Evolutionary conservation across 768 basidiomycete genomes (phyloP).

Genomic region (Calocybe cyanea): DNA sequence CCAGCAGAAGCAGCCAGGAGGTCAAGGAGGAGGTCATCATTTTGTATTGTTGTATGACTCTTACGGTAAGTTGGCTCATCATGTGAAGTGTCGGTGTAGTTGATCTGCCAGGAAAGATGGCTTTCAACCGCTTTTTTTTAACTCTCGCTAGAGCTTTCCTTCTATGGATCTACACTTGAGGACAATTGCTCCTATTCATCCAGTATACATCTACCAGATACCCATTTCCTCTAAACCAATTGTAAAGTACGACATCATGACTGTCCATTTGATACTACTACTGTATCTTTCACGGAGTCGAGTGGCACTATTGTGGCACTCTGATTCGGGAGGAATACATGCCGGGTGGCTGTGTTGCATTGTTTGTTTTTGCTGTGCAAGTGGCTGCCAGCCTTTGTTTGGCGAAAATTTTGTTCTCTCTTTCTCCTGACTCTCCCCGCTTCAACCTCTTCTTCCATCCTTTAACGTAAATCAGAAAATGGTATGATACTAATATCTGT

Average conservation of each 20-base stretch:
- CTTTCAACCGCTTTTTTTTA: too few species aligned
- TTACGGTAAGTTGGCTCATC: conserved; percentile 10
- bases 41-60: conserved; percentile 41
- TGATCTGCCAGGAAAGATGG: too few species aligned
- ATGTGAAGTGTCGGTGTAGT: not conserved
- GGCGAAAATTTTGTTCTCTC: conserved; percentile 19
- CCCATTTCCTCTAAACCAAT: conserved; percentile 12
- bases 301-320: conserved; percentile 22
- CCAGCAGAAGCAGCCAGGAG: conserved; percentile 44
- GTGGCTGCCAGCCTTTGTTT: conserved; percentile 13
- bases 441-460: conserved; percentile 13
- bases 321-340: too few species aligned
- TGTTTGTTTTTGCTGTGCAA: conserved; percentile 24
- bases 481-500: conserved; percentile 13
- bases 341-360: too few species aligned
- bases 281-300: not conserved
- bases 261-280: conserved; percentile 1
- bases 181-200: conserved; percentile 16
- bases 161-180: conserved; percentile 14
- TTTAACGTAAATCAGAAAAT: conserved; percentile 20
- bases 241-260: too few species aligned
- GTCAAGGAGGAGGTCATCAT: conserved; percentile 27
- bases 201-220: conserved; percentile 18
- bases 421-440: conserved; percentile 11
- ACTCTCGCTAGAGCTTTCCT: too few species aligned